A percentile compares a stretch with the other conserved stretches of the same genome.
phyloP scores from a whole-genome alignment of 2,329 filamentous ascomycete genomes.

The Periconia digitata region DNA sequence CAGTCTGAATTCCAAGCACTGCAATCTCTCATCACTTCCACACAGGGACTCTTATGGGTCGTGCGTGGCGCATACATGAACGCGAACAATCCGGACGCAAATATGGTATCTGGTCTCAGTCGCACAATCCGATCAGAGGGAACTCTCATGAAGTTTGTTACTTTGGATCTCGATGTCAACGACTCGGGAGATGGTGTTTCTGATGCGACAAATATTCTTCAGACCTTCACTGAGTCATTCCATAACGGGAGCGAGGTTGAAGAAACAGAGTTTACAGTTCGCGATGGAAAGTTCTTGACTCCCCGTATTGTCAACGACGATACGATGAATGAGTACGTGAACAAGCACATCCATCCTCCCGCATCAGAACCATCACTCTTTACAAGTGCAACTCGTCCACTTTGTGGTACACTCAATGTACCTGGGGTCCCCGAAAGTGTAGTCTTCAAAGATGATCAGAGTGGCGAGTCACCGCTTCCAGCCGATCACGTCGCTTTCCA shows the following conservation, averaged over 20 bases:
- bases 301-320: constrained; percentile 21
- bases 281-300: constrained; percentile 16
- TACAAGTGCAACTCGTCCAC: constrained; percentile 10
- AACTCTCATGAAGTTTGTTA: constrained; percentile 15
- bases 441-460: constrained; percentile 20
- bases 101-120: constrained; percentile 16
- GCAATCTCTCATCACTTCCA: constrained; percentile 7
- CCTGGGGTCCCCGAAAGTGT: constrained; percentile 19
- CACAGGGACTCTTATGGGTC: constrained; percentile 14
- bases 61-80: constrained; percentile 13
- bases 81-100: constrained; percentile 7
- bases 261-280: constrained; percentile 21
- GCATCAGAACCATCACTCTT: constrained; percentile 17
- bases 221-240: constrained; percentile 18
- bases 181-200: constrained; percentile 1
- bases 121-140: constrained; percentile 16
- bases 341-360: constrained; percentile 21
- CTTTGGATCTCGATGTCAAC: constrained; percentile 17
- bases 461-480: constrained; percentile 1
- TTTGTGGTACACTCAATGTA: constrained; percentile 13
- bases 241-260: constrained; percentile 2
- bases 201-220: constrained; percentile 1
- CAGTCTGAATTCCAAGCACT: constrained; percentile 8
- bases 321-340: constrained; percentile 23
- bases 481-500: constrained; percentile 37